Evolutionary conservation across 164 flowering plant genomes (phyloP), one percentile per base, ranked within the genome.

Genomic region (Liriodendron chinense): DNA sequence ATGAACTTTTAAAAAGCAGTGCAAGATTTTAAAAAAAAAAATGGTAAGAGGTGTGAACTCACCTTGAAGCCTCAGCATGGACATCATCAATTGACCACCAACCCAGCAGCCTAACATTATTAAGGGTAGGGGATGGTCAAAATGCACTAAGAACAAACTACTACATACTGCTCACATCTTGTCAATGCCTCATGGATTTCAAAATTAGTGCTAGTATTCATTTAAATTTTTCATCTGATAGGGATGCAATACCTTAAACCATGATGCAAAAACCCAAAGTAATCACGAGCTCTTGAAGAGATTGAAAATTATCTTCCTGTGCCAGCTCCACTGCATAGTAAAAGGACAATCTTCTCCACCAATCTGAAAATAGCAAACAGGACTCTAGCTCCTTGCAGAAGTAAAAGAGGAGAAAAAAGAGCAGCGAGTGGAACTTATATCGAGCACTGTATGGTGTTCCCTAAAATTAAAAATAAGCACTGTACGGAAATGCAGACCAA

Each of bases 21-120:
- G 5, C 43, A 34, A 34, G 43, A 34, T 34, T 34, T 34, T 34
- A 3, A 3, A 3, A 2, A 34, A 34, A 34, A 34, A 34, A 34
- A 34, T 34, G 43, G 43, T 34, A 34, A 34, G 43, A 53, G 18
- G 59, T 53, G 18, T 16, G 18, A 13, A 43, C 87, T 73, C 21
- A 92, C 98, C 98, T 90, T 70, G 90, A 79, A 78, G 78, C 74
- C 69, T 84, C 91, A 22, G 82, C 83, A 71, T 79, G 85, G 79
- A 80, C 91, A 82, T 95, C 98, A 82, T 93, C 98, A 82, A 93
- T 92, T 28, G 98, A 92, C 97, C 98, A 95, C 98, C 98, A 95
- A 67, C 98, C 98, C 13, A 95, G 88, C 64, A 95, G 81, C 86
- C 98, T 95, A 80, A 64, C 2, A 59, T 43, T 43, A 65, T 34